Evolutionary conservation across 495 filamentous ascomycete species (phyloP), one percentile per base, ranked within the genome.

Genomic region (Hyphodiscus hymeniophilus): DNA sequence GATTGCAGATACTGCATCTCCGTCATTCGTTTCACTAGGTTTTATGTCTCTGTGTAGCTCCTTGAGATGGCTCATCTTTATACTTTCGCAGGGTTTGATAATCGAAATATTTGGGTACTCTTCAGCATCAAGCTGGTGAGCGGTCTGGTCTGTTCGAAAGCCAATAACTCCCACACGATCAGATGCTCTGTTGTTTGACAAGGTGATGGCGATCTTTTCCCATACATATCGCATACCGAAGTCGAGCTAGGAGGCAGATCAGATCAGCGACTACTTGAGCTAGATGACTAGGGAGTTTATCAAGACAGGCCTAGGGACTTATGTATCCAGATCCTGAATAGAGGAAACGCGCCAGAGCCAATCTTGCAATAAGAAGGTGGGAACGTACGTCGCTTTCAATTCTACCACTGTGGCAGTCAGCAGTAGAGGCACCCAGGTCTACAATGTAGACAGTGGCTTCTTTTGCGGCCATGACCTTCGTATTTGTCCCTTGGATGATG

Each of bases 191-290:
- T 80, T 84, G 20, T 84, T 87, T 12, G 82, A 74, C 48, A 98
- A 80, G 8, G 87, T 94, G 17, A 75, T 80, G 0, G 87, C 87
- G 56, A 97, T 94, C 57, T 82, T 89, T 64, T 96, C 92, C 92
- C 92, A 99, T 40, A 99, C 79, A 72, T 95, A 99, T 46, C 78
- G 78, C 85, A 97, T 83, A 16, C 81, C 76, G 74, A 79, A 97
- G 46, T 95, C 87, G 3, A 97, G 78, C 65, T 28, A 28, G 26
- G 10, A 28, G 26, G 10, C 10, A 28, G 10, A 10, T 28, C 26
- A 28, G 26, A 28, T n/a, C n/a, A n/a, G n/a, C n/a, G n/a, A n/a
- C n/a, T n/a, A n/a, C n/a, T n/a, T n/a, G n/a, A n/a, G n/a, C n/a
- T n/a, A n/a, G n/a, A n/a, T n/a, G n/a, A n/a, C n/a, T n/a, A n/a